Percentiles rank a stretch among this genome's conserved stretches.
Conservation (phyloP, 768 basidiomycete genomes). For the Kwoniella sp. region DNA sequence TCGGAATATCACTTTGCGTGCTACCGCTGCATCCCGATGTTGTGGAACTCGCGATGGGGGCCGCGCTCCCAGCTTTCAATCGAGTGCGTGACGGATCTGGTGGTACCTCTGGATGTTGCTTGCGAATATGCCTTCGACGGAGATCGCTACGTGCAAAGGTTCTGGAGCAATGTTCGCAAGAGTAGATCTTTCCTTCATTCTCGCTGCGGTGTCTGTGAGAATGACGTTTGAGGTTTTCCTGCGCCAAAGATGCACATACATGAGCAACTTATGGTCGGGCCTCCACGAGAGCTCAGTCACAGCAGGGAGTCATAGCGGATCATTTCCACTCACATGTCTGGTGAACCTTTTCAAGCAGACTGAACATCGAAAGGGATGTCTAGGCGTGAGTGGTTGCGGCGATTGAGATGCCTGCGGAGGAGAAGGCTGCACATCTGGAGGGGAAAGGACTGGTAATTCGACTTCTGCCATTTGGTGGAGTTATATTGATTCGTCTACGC, state of each 20-base stretch:
- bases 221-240: conserved; percentile 46
- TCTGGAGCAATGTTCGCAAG: conserved; percentile 27
- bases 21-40: too few relatives aligned
- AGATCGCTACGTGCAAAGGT: conserved; percentile 35
- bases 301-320: too few relatives aligned
- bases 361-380: conserved; percentile 41
- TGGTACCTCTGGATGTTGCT: conserved; percentile 30
- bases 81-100: background rate
- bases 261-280: too few relatives aligned
- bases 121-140: conserved; percentile 27
- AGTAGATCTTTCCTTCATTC: conserved; percentile 2
- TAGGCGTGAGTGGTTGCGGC: background rate
- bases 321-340: conserved; percentile 28
- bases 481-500: too few relatives aligned
- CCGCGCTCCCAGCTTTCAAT: too few relatives aligned
- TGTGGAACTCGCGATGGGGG: too few relatives aligned
- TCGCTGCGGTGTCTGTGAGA: conserved; percentile 16
- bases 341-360: conserved; percentile 41
- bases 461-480: too few relatives aligned
- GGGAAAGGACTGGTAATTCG: too few relatives aligned
- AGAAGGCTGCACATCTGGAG: too few relatives aligned
- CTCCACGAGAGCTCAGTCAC: too few relatives aligned
- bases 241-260: too few relatives aligned
- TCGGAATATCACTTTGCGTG: too few relatives aligned
- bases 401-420: background rate